These are phyloP conservation scores for Ceratocystiopsis minuta DNA, from an alignment of 2,329 filamentous ascomycete genomes.

Conservation along the genomic window DNA sequence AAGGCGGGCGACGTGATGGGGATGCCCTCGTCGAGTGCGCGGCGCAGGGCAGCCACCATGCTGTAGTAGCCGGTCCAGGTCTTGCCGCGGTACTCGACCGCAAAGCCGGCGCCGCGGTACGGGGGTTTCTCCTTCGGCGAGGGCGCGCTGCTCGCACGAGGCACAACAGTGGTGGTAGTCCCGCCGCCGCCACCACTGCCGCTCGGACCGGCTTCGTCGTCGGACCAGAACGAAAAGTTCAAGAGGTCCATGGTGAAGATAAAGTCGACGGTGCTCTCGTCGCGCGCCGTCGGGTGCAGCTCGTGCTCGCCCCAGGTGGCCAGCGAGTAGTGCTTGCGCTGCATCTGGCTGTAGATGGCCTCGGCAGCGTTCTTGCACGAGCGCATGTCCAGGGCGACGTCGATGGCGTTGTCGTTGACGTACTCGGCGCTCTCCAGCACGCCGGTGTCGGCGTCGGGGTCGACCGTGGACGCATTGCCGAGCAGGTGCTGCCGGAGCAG, in stretches of 20 bases:
- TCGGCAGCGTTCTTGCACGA: constrained; percentile 69
- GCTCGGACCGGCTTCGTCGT: constrained; percentile 19
- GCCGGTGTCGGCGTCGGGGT: constrained; percentile 53
- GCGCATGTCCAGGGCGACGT: constrained; percentile 73
- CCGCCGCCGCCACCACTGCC: constrained; percentile 35
- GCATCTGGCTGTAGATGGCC: constrained; percentile 65
- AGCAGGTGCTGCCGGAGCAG: constrained; percentile 67
- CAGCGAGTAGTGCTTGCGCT: constrained; percentile 65
- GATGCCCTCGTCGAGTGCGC: constrained; percentile 77
- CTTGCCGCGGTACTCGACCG: constrained; percentile 63
- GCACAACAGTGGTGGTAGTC: no score
- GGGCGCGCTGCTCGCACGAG: no score
- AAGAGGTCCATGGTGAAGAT: constrained; percentile 95
- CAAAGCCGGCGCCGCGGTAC: constrained; percentile 29
- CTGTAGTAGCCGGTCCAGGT: constrained; percentile 94
- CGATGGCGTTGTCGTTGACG: constrained; percentile 82
- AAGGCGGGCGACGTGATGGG: constrained; percentile 79
- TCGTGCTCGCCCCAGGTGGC: constrained; percentile 77
- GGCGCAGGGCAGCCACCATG: constrained; percentile 68
- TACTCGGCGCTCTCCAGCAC: constrained; percentile 70
- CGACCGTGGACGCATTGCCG: constrained; percentile 30
- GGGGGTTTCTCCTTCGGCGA: no score
- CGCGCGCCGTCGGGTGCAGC: constrained; percentile 68
- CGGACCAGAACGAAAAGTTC: constrained; percentile 94
- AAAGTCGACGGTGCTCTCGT: constrained; percentile 68